phyloP scores from a whole-genome alignment of 495 filamentous ascomycete genomes.

The Collariella sp. region DNA sequence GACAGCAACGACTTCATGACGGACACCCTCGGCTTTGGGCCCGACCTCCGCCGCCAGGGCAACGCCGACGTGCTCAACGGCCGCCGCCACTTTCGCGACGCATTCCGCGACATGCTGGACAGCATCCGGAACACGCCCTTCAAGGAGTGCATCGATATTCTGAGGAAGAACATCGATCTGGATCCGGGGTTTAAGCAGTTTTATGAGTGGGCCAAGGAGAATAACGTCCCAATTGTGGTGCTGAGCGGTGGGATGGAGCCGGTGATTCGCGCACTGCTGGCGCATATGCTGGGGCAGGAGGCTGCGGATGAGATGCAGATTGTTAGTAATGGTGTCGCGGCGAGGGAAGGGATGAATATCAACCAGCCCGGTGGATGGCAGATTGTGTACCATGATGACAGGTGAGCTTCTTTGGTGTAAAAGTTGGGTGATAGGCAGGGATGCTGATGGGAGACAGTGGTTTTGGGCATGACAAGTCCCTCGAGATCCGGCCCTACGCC shows the following conservation, averaged over 20 bases:
- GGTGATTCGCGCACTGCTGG: constrained; percentile 75
- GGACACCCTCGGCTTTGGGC: constrained; percentile 81
- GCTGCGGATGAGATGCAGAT: constrained; percentile 68
- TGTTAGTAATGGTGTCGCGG: constrained; percentile 68
- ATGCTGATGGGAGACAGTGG: constrained; percentile 39
- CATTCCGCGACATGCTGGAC: constrained; percentile 83
- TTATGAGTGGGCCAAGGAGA: constrained; percentile 65
- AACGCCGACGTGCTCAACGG: constrained; percentile 65
- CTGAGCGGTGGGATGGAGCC: constrained; percentile 87
- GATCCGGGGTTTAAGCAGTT: constrained; percentile 82
- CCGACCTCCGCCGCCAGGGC: constrained; percentile 50
- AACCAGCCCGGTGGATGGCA: constrained; percentile 76
- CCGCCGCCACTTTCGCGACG: constrained; percentile 65
- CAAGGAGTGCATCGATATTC: constrained; percentile 63
- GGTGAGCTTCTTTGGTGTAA: constrained; percentile 33
- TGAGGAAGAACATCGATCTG: constrained; percentile 75
- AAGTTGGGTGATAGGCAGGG: background rate
- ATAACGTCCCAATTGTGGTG: constrained; percentile 87
- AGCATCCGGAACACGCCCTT: constrained; percentile 69
- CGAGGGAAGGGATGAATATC: constrained; percentile 55
- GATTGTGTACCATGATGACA: constrained; percentile 81
- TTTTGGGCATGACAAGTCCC: constrained; percentile 89
- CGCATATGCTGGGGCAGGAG: constrained; percentile 65
- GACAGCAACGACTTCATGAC: constrained; percentile 95
- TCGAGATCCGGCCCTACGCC: constrained; percentile 80